These are phyloP conservation scores for Paraphaeosphaeria minitans DNA, from an alignment of 2,329 filamentous ascomycete genomes.

Conservation along the genomic window DNA sequence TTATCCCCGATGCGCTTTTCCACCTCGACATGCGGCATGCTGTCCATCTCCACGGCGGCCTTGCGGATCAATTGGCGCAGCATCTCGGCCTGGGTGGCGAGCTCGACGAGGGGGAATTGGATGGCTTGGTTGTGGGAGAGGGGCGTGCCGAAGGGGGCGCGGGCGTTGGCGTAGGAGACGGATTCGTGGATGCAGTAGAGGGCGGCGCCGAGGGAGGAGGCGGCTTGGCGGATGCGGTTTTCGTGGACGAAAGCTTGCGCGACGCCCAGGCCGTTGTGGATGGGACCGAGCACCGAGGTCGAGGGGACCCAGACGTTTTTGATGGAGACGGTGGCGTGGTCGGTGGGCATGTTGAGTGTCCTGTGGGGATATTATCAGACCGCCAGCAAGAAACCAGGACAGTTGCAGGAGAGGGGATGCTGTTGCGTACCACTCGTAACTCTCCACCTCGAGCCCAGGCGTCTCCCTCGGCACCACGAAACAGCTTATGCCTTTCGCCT, in stretches of 20 bases:
- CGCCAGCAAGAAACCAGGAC: neutral
- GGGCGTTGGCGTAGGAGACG: constrained; percentile 60
- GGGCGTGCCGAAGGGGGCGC: constrained; percentile 62
- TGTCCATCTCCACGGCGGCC: constrained; percentile 67
- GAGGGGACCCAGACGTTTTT: constrained; percentile 63
- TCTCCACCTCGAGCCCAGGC: constrained; percentile 59
- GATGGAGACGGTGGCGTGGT: constrained; percentile 65
- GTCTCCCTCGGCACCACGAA: constrained; percentile 63
- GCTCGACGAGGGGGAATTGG: constrained; percentile 67
- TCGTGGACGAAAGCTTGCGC: constrained; percentile 70
- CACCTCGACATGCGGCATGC: constrained; percentile 58
- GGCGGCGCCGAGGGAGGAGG: constrained; percentile 64
- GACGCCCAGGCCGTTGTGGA: constrained; percentile 62
- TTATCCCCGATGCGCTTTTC: constrained; percentile 65
- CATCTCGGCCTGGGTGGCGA: constrained; percentile 67
- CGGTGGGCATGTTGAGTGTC: constrained; percentile 71
- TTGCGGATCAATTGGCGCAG: constrained; percentile 64
- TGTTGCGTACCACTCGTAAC: constrained; percentile 59
- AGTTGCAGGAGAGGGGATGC: neutral
- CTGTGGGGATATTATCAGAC: constrained; percentile 22
- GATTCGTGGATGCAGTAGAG: constrained; percentile 64
- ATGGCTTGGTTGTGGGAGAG: constrained; percentile 66
- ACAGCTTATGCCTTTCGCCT: constrained; percentile 63
- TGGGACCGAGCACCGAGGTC: constrained; percentile 57
- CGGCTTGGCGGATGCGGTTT: constrained; percentile 69